Evolutionary conservation across 2,329 filamentous ascomycete species (phyloP).

Genomic region (Cercospora brassicicola): DNA sequence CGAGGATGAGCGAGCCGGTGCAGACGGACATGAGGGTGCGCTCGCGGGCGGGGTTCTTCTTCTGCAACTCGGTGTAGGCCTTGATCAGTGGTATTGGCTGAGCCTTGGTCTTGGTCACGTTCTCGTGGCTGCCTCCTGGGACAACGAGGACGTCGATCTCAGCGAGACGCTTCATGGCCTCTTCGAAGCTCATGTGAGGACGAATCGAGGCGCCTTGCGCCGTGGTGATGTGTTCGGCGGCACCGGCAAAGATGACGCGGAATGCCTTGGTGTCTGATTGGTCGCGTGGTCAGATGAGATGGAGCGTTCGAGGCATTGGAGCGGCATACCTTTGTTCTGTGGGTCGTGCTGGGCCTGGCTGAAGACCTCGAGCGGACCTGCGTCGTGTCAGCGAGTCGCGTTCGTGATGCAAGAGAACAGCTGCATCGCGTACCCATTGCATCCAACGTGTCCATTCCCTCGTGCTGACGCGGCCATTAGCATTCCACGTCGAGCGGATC

Average conservation of each 20-base stretch:
- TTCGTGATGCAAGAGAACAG: too few species aligned
- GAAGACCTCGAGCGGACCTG: constrained; percentile 60
- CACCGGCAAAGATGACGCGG: constrained; percentile 54
- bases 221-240: constrained; percentile 51
- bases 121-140: constrained; percentile 67
- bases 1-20: constrained; percentile 76
- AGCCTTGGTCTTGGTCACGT: constrained; percentile 65
- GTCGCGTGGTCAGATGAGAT: constrained; percentile 8
- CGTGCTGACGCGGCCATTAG: constrained; percentile 48
- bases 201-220: constrained; percentile 67
- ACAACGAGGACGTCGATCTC: constrained; percentile 80
- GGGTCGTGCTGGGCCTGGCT: constrained; percentile 55
- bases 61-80: constrained; percentile 75
- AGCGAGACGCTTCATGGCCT: constrained; percentile 69
- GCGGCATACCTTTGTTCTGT: constrained; percentile 46
- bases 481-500: neutral
- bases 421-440: constrained; percentile 46
- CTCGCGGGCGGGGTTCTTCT: constrained; percentile 75
- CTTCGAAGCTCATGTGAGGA: constrained; percentile 74
- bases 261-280: constrained; percentile 53
- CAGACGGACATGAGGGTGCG: constrained; percentile 78
- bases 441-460: constrained; percentile 35
- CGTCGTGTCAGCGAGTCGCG: constrained; percentile 43
- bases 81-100: constrained; percentile 71
- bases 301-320: neutral